phyloP scores from a whole-genome alignment of 805 yeast species.

The Diddensiella santjacobensis region DNA sequence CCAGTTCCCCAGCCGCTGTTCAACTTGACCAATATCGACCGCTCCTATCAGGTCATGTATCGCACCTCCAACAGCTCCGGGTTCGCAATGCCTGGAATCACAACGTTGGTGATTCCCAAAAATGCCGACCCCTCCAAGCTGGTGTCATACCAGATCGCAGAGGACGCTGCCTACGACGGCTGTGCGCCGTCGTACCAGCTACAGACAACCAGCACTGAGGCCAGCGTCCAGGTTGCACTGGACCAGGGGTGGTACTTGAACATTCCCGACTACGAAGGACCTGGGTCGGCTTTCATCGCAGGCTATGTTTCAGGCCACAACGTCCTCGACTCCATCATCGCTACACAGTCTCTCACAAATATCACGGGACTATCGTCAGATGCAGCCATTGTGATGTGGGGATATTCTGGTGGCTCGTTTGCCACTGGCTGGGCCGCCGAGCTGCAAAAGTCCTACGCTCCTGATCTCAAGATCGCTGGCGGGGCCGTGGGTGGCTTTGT shows the following conservation, averaged over 20 bases:
- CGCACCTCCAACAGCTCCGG: slow-evolving; percentile 28
- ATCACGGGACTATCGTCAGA: slow-evolving; percentile 36
- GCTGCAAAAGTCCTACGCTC: slow-evolving; percentile 26
- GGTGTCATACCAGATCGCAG: slow-evolving; percentile 29
- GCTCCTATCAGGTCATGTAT: slow-evolving; percentile 25
- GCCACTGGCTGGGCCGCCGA: slow-evolving; percentile 55
- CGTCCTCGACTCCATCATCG: slow-evolving; percentile 27
- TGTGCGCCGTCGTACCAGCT: slow-evolving; percentile 30
- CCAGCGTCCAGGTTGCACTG: slow-evolving; percentile 14
- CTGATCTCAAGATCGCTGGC: slow-evolving; percentile 26
- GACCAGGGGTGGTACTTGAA: slow-evolving; percentile 19
- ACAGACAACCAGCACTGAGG: slow-evolving; percentile 11
- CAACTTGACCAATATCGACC: slow-evolving; percentile 9
- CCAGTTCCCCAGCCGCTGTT: slow-evolving; percentile 10
- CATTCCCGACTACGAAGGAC: slow-evolving; percentile 32
- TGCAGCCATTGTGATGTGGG: slow-evolving; percentile 72
- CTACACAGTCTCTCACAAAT: slow-evolving; percentile 17
- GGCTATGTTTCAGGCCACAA: slow-evolving; percentile 27
- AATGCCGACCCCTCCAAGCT: slow-evolving; percentile 13
- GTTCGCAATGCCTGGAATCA: slow-evolving; percentile 26
- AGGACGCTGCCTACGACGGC: slow-evolving; percentile 26
- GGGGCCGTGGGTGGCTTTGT: slow-evolving; percentile 30
- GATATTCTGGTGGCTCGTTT: slow-evolving; percentile 67
- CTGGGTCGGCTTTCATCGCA: slow-evolving; percentile 28
- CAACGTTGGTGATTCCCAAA: slow-evolving; percentile 28